Base-by-base conservation (phyloP, 2,329 filamentous ascomycete species). In the Epichloe sp. region DNA sequence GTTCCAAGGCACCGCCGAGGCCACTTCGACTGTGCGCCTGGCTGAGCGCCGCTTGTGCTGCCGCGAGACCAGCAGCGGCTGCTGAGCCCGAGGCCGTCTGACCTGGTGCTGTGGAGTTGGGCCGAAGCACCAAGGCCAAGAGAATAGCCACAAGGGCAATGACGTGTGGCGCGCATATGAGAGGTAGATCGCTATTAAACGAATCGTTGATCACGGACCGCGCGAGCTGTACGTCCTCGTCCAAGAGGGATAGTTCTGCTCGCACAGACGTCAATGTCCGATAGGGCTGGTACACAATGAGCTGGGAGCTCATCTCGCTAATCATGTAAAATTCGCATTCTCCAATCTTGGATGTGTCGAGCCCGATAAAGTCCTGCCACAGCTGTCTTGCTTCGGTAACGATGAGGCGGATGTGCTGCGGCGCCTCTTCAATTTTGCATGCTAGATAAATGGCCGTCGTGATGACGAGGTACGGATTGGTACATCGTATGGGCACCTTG, bases 391-490 rank as follows among this genome's bases (percentile, higher is more conserved):
- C 88, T 66, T 98, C 93, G 45, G 82, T 84, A 11, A 93, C 83
- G 53, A 98, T 84, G 56, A 95, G 79, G 34, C 93, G 81, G 61
- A 98, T 97, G 66, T 98, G 93, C 66, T 97, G 91, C 3, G 93
- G 93, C 48, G 84, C 90, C 67, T 98, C 93, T 67, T 98, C 93
- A 81, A 95, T 95, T 70, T 98, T 98, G 72, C 89, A 95, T 19
- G 93, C 90, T 37, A 98, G 75, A 66, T 98, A 98, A 54, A 97
- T 78, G 5, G 91, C 87, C 1, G 93, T 97, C n/a, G 89, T 85
- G 57, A 95, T 78, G 53, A 97, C 82, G 37, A 97, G 81, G 63
- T 95, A 95, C 4, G 91, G 89, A 60, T 97, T 98, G 46, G 90
- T 95, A 56, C 85, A 82, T 52, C 91, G 85, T 57, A 97, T 89